These are phyloP conservation scores for Cucurbita moschata DNA, from an alignment of 306 rosid species.

Conservation along the genomic window DNA sequence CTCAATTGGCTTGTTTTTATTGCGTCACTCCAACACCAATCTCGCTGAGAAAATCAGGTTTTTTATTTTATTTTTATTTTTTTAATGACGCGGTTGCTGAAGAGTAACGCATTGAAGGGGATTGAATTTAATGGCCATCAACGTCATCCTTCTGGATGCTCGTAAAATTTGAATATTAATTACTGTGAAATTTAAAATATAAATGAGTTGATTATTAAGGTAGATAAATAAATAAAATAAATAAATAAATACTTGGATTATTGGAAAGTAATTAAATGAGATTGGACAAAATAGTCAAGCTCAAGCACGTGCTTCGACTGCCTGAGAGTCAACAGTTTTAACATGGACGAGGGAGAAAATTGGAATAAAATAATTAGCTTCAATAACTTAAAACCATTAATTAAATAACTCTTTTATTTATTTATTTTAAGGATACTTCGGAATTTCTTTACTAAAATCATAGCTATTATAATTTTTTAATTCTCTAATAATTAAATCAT, in stretches of 20 bases:
- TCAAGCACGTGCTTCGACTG: background rate
- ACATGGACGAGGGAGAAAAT: background rate
- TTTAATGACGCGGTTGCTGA: background rate
- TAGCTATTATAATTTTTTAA: background rate
- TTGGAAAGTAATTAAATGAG: background rate
- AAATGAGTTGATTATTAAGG: no score
- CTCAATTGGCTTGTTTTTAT: background rate
- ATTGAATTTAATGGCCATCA: background rate
- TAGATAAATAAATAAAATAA: no score
- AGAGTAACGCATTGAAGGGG: background rate
- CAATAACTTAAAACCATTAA: background rate
- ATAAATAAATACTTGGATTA: background rate
- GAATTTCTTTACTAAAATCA: background rate
- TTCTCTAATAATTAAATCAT: background rate
- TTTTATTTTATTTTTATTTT: no score
- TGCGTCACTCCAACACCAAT: background rate
- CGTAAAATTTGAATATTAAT: no score
- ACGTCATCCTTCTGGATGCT: background rate
- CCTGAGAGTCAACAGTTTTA: background rate
- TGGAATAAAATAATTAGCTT: background rate
- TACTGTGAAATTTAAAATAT: no score
- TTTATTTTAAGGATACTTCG: background rate
- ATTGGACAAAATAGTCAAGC: background rate
- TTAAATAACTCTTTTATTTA: no score
- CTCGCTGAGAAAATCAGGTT: background rate